Base-by-base conservation (phyloP, 2,329 filamentous ascomycete genomes). In the Onygenales sp. region DNA sequence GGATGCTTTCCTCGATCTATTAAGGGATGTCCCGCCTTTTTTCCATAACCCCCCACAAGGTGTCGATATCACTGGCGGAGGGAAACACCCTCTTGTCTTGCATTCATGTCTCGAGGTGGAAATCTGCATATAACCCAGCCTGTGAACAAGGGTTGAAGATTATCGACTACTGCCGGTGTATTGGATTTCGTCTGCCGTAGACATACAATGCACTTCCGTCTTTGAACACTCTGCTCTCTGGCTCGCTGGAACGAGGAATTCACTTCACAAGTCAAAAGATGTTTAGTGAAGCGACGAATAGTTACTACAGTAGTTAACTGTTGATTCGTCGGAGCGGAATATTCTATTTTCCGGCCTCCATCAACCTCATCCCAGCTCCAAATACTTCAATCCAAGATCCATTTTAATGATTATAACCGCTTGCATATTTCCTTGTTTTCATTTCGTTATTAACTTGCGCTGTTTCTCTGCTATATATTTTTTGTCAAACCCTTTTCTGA, bases 11-110 rank as follows among this genome's bases (percentile, higher is more conserved):
- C 35, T 60, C 4, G n/a, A 50, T 21, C 45, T 59, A 2, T 46
- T 58, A n/a, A 33, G 54, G 27, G 36, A 57, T 45, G 49, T 60
- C n/a, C 57, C 57, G 43, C 10, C 41, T 51, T 50, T 53, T 35
- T 50, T 50, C 39, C 43, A 50, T 11, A 32, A 44, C 32, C 45
- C 46, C 31, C 54, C 51, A 1, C 14, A 50, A 41, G 36, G 6
- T 39, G 11, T 55, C 27, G 41, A 55, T 46, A 36, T 55, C 7
- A 11, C 38, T 39, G 43, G 38, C 49, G 21, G 50, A 31, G 13
- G 9, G 14, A 48, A 17, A 35, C 1, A 31, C 10, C 45, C 45
- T 0, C 45, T 48, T 31, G 32, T 21, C 5, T 21, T 48, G 11
- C 45, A 21, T 48, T 48, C 27, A 5, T 35, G 9, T 27, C 27